Percentiles rank a stretch among this genome's conserved stretches.
Conservation (phyloP, 2,329 filamentous ascomycete species). For the Elsinoe batatas region DNA sequence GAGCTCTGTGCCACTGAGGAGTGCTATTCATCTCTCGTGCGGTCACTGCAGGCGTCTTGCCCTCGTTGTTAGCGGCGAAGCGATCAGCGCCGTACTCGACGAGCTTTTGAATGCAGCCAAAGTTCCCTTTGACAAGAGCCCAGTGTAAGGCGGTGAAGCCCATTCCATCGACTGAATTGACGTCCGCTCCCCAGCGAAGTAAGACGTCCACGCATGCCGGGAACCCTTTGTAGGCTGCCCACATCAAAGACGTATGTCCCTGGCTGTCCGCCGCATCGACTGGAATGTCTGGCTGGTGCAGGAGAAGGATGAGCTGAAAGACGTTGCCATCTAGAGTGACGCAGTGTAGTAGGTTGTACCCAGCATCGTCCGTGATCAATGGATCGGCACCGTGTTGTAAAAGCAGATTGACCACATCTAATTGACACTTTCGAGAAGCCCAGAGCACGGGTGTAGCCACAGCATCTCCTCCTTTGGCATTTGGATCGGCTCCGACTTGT, state of each 20-base stretch:
- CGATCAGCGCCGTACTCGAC: slow-evolving; percentile 93
- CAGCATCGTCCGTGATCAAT: slow-evolving; percentile 82
- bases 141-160: slow-evolving; percentile 93
- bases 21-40: slow-evolving; percentile 84
- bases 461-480: slow-evolving; percentile 90
- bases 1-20: slow-evolving; percentile 69
- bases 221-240: slow-evolving; percentile 96
- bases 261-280: slow-evolving; percentile 84
- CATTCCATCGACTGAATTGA: slow-evolving; percentile 80
- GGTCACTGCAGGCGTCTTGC: slow-evolving; percentile 80
- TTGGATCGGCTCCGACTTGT: slow-evolving; percentile 76
- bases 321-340: slow-evolving; percentile 96
- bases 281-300: slow-evolving; percentile 82
- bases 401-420: slow-evolving; percentile 89
- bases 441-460: slow-evolving; percentile 90
- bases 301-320: slow-evolving; percentile 73
- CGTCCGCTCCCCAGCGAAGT: slow-evolving; percentile 87
- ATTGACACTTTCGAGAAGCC: slow-evolving; percentile 93
- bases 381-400: slow-evolving; percentile 88
- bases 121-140: slow-evolving; percentile 88
- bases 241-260: slow-evolving; percentile 93
- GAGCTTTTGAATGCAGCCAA: slow-evolving; percentile 82
- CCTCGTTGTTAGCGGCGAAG: slow-evolving; percentile 78
- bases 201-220: slow-evolving; percentile 87
- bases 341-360: slow-evolving; percentile 95